Evolutionary conservation across 2,329 filamentous ascomycete species (phyloP), one percentile per base, ranked within the genome.

Genomic region (Colletotrichum navitas): DNA sequence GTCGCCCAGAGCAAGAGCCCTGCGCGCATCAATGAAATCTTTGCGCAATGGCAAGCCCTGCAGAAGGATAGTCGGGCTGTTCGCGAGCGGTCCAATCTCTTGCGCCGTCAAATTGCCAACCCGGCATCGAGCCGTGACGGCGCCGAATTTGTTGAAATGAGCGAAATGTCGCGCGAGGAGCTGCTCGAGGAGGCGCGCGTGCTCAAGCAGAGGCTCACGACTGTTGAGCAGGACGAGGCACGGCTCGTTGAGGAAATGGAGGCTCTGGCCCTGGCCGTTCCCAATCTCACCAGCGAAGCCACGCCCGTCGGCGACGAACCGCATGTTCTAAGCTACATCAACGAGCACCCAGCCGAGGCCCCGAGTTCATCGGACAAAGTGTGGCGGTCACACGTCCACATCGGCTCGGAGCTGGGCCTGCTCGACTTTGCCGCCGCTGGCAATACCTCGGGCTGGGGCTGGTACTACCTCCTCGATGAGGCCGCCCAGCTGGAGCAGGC

Each of bases 381-480:
- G 8, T 91, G 88, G 88, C 87, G 90, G 52, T 95, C 93, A 0
- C 95, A 98, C 80, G 92, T 96, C 10, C 89, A 95, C 75, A 95
- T 99, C 76, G 96, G 96, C 41, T 86, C 90, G 5, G 90, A 94
- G 78, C 88, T 99, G n/a, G 91, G 92, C 43, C 87, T 99, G n/a
- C 86, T 99, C 63, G 95, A 99, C 83, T 98, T 99, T 78, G 86
- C 92, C 6, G 91, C 88, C 71, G 94, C 94, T 6, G 92, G 92
- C 2, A 90, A 89, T n/a, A 91, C 94, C 1, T 93, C 92, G 4
- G 96, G 96, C 47, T 99, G 95, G 95, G 96, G 96, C 1, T 99
- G 94, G 94, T 99, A 99, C 84, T 98, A 94, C 82, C 89, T 99
- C 14, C 86, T 94, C n/a, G 94, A 95, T 78, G 95, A 97, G 78